These are phyloP conservation scores for Trichoderma pleuroti DNA, from an alignment of 2,329 filamentous ascomycete species.

Conservation along the genomic window DNA sequence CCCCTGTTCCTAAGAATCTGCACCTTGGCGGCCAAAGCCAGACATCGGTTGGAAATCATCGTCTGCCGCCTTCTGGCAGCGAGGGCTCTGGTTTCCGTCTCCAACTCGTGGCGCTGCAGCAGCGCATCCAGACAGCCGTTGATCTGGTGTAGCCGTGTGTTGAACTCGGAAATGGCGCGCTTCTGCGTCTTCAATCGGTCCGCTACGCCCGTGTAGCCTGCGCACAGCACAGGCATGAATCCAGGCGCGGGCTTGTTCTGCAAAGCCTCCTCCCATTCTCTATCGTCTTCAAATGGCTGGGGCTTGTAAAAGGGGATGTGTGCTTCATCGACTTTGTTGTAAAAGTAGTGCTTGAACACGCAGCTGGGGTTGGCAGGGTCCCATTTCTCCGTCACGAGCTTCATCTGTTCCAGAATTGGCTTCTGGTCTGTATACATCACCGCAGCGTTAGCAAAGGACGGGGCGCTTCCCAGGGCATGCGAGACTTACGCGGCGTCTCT, in stretches of 20 bases:
- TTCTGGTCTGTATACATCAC: constrained; percentile 52
- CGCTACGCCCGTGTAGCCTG: constrained; percentile 69
- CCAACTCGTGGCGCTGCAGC: constrained; percentile 71
- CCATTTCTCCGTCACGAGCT: constrained; percentile 70
- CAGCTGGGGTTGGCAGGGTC: constrained; percentile 64
- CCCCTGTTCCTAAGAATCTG: constrained; percentile 78
- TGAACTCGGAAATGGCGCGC: constrained; percentile 65
- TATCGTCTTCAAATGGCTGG: constrained; percentile 64
- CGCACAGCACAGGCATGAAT: constrained; percentile 72
- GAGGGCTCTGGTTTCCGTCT: constrained; percentile 68
- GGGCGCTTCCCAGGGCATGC: background rate
- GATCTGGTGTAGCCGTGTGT: constrained; percentile 72
- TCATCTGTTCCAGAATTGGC: constrained; percentile 70
- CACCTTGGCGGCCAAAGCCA: constrained; percentile 73
- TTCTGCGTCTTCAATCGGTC: constrained; percentile 71
- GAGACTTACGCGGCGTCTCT: constrained; percentile 46
- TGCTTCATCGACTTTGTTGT: constrained; percentile 75
- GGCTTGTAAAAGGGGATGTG: constrained; percentile 75
- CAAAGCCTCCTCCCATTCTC: constrained; percentile 80
- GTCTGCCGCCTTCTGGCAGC: constrained; percentile 71
- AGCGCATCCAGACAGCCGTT: constrained; percentile 70
- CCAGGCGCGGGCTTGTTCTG: constrained; percentile 73
- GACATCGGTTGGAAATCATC: constrained; percentile 66
- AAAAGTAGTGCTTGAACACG: constrained; percentile 79
- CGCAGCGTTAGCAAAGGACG: background rate